Evolutionary conservation across 371 early-diverging fungal species (phyloP).

Genomic region (Rhizomucor pusillus): DNA sequence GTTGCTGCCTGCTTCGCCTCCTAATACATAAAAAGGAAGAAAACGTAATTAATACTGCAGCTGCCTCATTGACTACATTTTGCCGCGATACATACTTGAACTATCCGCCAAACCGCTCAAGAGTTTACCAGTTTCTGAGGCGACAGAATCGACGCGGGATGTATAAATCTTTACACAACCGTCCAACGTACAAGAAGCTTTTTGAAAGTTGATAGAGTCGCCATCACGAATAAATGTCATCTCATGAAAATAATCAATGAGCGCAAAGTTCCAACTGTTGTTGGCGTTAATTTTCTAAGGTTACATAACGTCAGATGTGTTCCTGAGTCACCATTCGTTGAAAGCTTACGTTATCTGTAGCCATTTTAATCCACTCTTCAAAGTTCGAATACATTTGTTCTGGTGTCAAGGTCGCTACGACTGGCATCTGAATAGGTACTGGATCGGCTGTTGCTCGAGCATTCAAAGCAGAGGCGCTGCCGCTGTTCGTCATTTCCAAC

Average conservation of each 20-base stretch:
- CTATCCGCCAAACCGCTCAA: slow-evolving; percentile 83
- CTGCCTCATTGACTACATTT: background rate
- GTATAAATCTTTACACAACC: slow-evolving; percentile 99
- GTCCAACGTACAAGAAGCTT: slow-evolving; percentile 98
- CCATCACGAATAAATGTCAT: slow-evolving; percentile 93
- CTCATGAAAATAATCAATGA: slow-evolving; percentile 99
- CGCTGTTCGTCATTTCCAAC: background rate
- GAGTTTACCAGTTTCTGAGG: slow-evolving; percentile 92
- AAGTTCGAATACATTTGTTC: slow-evolving; percentile 64
- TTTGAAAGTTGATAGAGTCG: slow-evolving; percentile 98
- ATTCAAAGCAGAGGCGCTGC: background rate
- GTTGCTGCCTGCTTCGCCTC: slow-evolving; percentile 17
- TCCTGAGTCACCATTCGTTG: background rate
- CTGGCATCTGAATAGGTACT: slow-evolving; percentile 8
- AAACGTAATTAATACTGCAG: background rate
- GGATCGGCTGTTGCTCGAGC: background rate
- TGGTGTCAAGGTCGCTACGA: slow-evolving; percentile 26
- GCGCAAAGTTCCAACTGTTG: slow-evolving; percentile 97
- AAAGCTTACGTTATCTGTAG: slow-evolving; percentile 85
- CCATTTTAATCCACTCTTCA: slow-evolving; percentile 98
- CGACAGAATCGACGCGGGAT: slow-evolving; percentile 98
- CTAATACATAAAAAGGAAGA: slow-evolving; percentile 7
- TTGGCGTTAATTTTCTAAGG: slow-evolving; percentile 94
- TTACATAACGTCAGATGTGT: background rate
- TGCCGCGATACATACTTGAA: slow-evolving; percentile 40